Evolutionary conservation across 2,329 filamentous ascomycete genomes (phyloP).

Genomic region (Exophiala dermatitidis): DNA sequence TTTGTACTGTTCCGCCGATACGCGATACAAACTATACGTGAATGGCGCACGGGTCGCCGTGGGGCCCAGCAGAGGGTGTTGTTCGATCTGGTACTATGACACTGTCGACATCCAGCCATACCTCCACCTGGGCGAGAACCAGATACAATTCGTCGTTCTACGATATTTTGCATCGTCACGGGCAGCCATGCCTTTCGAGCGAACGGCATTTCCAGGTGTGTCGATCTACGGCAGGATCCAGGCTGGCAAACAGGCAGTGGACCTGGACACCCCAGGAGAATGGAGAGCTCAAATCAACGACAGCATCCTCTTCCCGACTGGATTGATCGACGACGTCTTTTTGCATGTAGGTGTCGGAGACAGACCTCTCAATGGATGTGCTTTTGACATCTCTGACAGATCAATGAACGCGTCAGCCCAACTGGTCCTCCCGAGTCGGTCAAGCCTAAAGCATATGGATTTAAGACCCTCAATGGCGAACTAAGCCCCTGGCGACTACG

Average conservation of each 20-base stretch:
- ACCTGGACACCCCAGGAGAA: neutral
- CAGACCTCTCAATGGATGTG: too few species aligned
- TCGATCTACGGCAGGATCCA: neutral
- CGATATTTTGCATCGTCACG: neutral
- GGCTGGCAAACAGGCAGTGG: neutral
- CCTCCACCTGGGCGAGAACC: neutral
- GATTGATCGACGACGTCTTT: neutral
- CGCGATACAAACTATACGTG: neutral
- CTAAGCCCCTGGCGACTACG: neutral
- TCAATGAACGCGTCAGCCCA: neutral
- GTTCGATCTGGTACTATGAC: neutral
- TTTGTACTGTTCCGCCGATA: neutral
- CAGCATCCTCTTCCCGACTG: neutral
- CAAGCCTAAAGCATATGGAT: neutral
- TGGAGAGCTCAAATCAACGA: neutral
- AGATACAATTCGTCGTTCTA: neutral
- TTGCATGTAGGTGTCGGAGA: neutral
- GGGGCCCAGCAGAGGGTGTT: neutral
- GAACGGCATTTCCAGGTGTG: neutral
- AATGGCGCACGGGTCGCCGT: neutral
- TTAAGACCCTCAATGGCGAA: neutral
- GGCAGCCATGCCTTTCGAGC: neutral
- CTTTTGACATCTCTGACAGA: neutral
- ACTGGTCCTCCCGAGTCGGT: neutral
- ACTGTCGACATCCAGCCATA: neutral